Conservation (phyloP, 2,329 filamentous ascomycete species). For the Tolypocladium nubicola region DNA sequence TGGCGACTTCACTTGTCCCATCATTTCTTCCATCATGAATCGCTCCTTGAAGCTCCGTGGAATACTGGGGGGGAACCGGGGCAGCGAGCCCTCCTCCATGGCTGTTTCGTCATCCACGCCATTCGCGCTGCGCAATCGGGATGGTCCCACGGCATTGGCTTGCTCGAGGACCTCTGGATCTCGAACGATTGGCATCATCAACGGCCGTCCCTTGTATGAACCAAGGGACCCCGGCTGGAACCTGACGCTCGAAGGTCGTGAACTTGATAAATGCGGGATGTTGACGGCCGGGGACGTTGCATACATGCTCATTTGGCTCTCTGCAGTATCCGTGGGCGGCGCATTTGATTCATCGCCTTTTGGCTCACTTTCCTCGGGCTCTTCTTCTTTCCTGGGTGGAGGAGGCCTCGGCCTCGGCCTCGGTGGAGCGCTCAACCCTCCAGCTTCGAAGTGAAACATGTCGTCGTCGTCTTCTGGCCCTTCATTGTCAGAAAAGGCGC, state of each 20-base stretch:
- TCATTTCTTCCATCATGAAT: constrained; percentile 36
- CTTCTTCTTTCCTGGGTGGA: not conserved
- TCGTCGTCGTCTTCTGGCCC: constrained; percentile 7
- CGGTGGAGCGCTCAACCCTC: constrained; percentile 19
- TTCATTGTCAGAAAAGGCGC: not conserved
- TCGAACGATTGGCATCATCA: constrained; percentile 40
- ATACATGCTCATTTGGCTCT: constrained; percentile 16
- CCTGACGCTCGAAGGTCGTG: constrained; percentile 17
- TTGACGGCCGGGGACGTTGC: constrained; percentile 34
- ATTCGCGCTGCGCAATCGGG: constrained; percentile 43
- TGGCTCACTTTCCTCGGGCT: constrained; percentile 6
- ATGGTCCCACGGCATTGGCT: constrained; percentile 35
- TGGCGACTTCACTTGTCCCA: constrained; percentile 16
- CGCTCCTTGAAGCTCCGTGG: constrained; percentile 38
- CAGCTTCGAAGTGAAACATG: constrained; percentile 35
- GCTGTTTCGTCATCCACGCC: constrained; percentile 40
- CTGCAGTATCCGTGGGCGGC: not conserved
- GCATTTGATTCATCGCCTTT: constrained; percentile 14
- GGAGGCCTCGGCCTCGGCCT: constrained; percentile 9
- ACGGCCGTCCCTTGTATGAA: constrained; percentile 43
- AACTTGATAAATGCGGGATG: constrained; percentile 12
- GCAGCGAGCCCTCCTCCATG: constrained; percentile 32
- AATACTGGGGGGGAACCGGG: constrained; percentile 30
- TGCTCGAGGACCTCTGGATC: constrained; percentile 37
- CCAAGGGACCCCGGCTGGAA: constrained; percentile 33